Evolutionary conservation across 2,329 filamentous ascomycete species (phyloP).

Genomic region (Aspergillus brasiliensis): DNA sequence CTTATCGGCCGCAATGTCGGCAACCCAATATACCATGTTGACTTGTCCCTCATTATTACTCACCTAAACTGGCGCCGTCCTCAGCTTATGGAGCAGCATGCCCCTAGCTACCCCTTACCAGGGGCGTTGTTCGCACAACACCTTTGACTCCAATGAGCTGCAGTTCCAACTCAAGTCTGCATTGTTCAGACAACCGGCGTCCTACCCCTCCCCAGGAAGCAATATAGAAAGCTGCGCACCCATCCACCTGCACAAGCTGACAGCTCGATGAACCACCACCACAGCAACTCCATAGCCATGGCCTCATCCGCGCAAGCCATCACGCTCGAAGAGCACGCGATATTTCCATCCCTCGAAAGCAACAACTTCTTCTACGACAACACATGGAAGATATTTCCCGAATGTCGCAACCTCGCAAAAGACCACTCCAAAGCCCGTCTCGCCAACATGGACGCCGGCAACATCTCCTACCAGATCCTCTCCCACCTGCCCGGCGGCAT

Average conservation of each 20-base stretch:
- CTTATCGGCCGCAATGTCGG: not conserved
- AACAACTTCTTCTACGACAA: slow-evolving; percentile 15
- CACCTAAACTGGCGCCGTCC: not conserved
- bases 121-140: not conserved
- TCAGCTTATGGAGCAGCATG: not conserved
- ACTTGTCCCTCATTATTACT: not conserved
- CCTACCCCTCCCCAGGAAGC: not conserved
- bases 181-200: not conserved
- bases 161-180: not conserved
- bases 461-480: slow-evolving; percentile 11
- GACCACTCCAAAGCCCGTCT: slow-evolving; percentile 11
- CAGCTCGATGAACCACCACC: not conserved
- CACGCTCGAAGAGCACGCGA: slow-evolving; percentile 25
- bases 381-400: slow-evolving; percentile 10
- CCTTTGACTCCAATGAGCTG: not conserved
- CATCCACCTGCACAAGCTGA: not conserved
- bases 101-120: not conserved
- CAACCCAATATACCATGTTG: not conserved
- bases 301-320: slow-evolving; percentile 13
- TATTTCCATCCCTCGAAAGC: slow-evolving; percentile 9
- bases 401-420: slow-evolving; percentile 17
- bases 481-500: slow-evolving; percentile 21
- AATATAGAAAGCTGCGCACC: not conserved
- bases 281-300: slow-evolving; percentile 6
- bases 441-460: slow-evolving; percentile 9